phyloP scores from a whole-genome alignment of 257 asterid genomes.

The Solanum etuberosum region DNA sequence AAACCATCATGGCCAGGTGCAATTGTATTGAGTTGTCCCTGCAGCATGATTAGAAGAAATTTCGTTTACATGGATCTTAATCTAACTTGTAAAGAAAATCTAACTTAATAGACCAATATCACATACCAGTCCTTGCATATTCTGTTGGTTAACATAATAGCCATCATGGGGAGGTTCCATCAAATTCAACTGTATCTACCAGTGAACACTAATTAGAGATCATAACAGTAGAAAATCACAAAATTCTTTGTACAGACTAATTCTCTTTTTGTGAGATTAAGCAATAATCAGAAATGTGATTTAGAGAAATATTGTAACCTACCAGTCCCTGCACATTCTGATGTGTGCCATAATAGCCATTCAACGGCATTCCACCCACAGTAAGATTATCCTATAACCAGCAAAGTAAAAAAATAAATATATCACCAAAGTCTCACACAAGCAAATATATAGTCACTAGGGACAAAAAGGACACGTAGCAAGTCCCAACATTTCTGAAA shows the following conservation, averaged over 20 bases:
- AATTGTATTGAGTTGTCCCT: slow-evolving; percentile 69
- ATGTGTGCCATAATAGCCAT: slow-evolving; percentile 77
- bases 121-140: slow-evolving; percentile 75
- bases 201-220: slow-evolving; percentile 3
- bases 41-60: slow-evolving; percentile 4
- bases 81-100: neutral
- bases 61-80: neutral
- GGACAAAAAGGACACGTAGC: neutral
- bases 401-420: slow-evolving; percentile 2
- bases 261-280: neutral
- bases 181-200: slow-evolving; percentile 68
- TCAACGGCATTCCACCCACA: slow-evolving; percentile 53
- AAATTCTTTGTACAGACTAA: neutral
- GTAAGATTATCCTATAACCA: slow-evolving; percentile 52
- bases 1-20: slow-evolving; percentile 65
- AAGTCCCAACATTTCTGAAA: neutral
- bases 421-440: neutral
- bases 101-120: neutral
- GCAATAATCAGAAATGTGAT: neutral
- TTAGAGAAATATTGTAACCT: slow-evolving; percentile 11
- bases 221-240: neutral
- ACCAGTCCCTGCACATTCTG: slow-evolving; percentile 91
- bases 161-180: slow-evolving; percentile 95
- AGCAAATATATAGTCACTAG: neutral
- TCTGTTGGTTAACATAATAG: slow-evolving; percentile 63